Base-by-base conservation (phyloP, 345 rosid species). In the Gossypium arboreum region DNA sequence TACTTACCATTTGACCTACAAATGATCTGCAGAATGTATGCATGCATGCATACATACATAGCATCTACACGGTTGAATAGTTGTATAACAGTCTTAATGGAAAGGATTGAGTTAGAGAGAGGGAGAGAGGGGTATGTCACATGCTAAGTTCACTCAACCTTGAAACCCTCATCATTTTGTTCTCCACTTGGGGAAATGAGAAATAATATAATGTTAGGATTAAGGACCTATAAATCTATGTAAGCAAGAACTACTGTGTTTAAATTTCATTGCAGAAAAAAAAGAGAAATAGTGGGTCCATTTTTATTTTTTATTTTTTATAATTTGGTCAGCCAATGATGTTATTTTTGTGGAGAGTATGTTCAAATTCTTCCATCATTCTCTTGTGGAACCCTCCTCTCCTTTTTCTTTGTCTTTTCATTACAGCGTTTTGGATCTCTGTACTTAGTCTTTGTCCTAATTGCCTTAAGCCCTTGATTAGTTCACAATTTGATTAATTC, bases 341-440 rank as follows among this genome's bases (percentile, higher is more conserved):
- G 50, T 80, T 57, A 48, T 55, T 44, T 66, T 34, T 72, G 72
- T 79, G 65, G 61, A 78, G 81, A 78, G 82, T 80, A 64, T 75
- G 87, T 88, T 90, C 91, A 85, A 56, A 84, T 81, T 82, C 83
- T 86, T 81, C 81, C 89, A 90, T 90, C 90, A 90, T 88, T 90
- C 87, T 75, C 63, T 81, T 71, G 85, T 43, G 78, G 93, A 86
- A 82, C 83, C 87, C 85, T 80, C 18, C 64, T 7, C 17, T 18
- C 45, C 51, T 12, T 47, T 18, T 71, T 69, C 69, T 62, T 54
- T 60, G 39, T 65, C 67, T 75, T 75, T 51, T 41, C 64, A 72
- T 79, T 68, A 44, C 75, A 64, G 66, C 79, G 62, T 72, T 75
- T 80, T 63, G 57, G 67, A 64, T 74, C 57, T 63, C 78, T 77